Evolutionary conservation across 2,329 filamentous ascomycete genomes (phyloP), one percentile per base, ranked within the genome.

Genomic region (Sporothrix brunneoviolacea): DNA sequence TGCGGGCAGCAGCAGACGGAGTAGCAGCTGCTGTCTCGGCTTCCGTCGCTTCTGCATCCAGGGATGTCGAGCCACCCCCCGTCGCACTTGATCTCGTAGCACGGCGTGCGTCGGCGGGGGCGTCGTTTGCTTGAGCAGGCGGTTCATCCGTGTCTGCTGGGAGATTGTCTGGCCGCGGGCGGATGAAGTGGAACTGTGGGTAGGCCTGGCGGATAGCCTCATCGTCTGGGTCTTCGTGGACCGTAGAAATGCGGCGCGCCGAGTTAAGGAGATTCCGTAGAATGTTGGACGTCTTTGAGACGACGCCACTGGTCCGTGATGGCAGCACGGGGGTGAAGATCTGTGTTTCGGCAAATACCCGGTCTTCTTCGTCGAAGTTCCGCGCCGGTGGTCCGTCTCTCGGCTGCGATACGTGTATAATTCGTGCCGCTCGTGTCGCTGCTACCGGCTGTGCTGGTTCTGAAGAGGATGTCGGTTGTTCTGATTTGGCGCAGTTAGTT

Each of bases 361-460:
- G 53, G 43, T 62, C 67, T 48, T 72, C 70, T 10, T 63, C 59
- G 10, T 52, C 57, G 55, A 66, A 72, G 51, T 64, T 68, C 28
- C 58, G 61, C 9, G 59, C 53, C 16, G 62, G 33, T 8, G 40
- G n/a, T 6, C 43, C 32, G 18, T 24, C 12, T 6, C 21, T 15
- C 27, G 30, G 16, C 9, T n/a, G n/a, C n/a, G n/a, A n/a, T n/a
- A n/a, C n/a, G n/a, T n/a, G n/a, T n/a, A n/a, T n/a, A n/a, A n/a
- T n/a, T n/a, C 36, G 18, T 15, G 21, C 22, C 36, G 60, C 10
- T 58, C 59, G 22, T 16, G 24, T 10, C 24, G 24, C 6, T 28
- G 24, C 24, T 10, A 28, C 24, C 6, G 33, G 18, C 33, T 46
- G 36, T 13, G 44, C 19, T 16, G 15, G n/a, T 18, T 28, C 22